These are phyloP conservation scores for Suhomyces faveliae DNA, from an alignment of 805 yeast genomes.

Conservation along the genomic window DNA sequence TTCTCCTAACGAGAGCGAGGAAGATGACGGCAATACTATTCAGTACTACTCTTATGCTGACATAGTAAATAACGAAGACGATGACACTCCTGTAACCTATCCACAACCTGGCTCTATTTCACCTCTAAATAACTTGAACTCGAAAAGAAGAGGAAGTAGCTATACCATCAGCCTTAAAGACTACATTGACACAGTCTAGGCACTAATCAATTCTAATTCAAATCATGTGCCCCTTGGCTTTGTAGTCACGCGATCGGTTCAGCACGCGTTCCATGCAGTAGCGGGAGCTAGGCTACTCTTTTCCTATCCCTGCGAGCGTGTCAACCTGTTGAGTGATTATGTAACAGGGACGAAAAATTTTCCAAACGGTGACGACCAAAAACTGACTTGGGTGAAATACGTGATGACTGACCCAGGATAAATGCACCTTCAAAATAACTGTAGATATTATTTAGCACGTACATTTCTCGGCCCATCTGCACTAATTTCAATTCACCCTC, in stretches of 20 bases:
- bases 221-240: not conserved
- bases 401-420: not conserved
- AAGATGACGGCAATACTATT: constrained; percentile 18
- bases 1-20: not conserved
- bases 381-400: not conserved
- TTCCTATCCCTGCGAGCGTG: not conserved
- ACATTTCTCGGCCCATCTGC: not conserved
- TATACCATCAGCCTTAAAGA: constrained; percentile 19
- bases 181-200: constrained; percentile 17
- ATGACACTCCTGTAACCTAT: not conserved
- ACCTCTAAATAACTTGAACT: not conserved
- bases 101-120: not conserved
- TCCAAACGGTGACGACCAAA: constrained; percentile 5
- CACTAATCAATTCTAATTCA: no score
- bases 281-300: not conserved
- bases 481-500: no score
- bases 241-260: not conserved
- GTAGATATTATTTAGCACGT: not conserved
- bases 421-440: not conserved
- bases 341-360: constrained; percentile 2
- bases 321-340: not conserved
- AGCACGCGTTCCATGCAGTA: not conserved
- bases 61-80: constrained; percentile 22
- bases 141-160: constrained; percentile 11
- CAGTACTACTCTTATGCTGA: constrained; percentile 35